Conservation (phyloP, 1,284 basidiomycete genomes). For the Papiliotrema laurentii region DNA sequence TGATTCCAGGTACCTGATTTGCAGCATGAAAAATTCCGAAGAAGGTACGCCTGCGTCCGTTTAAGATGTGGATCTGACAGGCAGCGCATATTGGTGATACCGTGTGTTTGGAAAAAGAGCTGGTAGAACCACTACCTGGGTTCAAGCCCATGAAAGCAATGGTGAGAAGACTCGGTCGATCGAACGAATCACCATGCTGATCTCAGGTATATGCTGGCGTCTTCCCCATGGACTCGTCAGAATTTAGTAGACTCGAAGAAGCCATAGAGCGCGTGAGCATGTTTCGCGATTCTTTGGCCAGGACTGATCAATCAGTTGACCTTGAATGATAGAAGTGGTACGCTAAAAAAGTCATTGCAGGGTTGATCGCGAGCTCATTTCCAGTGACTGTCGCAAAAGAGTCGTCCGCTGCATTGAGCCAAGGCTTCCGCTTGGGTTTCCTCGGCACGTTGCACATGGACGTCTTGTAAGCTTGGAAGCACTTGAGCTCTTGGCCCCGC, state of each 20-base stretch:
- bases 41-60: slow-evolving; percentile 84
- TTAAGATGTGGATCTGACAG: not conserved
- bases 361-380: slow-evolving; percentile 57
- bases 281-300: not conserved
- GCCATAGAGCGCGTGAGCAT: slow-evolving; percentile 76
- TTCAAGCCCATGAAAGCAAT: slow-evolving; percentile 92
- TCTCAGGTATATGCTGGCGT: slow-evolving; percentile 86
- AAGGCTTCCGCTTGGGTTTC: slow-evolving; percentile 92
- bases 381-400: slow-evolving; percentile 91
- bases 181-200: too few relatives aligned
- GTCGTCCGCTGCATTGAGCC: slow-evolving; percentile 88
- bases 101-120: slow-evolving; percentile 68
- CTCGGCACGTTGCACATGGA: slow-evolving; percentile 97
- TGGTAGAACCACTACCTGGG: slow-evolving; percentile 80
- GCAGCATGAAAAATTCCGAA: slow-evolving; percentile 97
- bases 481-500: not conserved
- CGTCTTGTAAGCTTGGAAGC: slow-evolving; percentile 52
- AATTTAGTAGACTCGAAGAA: slow-evolving; percentile 92
- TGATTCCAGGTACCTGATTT: slow-evolving; percentile 52
- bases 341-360: slow-evolving; percentile 2
- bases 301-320: slow-evolving; percentile 6
- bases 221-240: slow-evolving; percentile 85
- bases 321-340: slow-evolving; percentile 41
- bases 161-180: too few relatives aligned
- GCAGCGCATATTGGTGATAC: slow-evolving; percentile 68